Percentiles rank a stretch among this genome's conserved stretches.
These are phyloP conservation scores for Globisporangium cylindrosporum DNA, from an alignment of 352 stramenopile species.

Conservation along the genomic window DNA sequence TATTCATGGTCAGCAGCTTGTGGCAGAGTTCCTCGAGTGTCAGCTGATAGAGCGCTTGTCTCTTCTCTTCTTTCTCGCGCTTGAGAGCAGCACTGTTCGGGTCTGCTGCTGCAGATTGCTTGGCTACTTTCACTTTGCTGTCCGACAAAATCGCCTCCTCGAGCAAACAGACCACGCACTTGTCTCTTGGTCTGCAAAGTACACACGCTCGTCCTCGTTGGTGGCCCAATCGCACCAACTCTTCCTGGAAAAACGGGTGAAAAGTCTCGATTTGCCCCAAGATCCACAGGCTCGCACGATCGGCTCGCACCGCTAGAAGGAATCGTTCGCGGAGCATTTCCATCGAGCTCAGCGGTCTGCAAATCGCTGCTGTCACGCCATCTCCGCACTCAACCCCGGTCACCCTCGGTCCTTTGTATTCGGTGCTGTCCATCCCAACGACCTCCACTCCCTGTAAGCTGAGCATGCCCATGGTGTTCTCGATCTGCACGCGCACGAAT, in stretches of 20 bases:
- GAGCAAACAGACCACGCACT: constrained; percentile 11
- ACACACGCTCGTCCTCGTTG: constrained; percentile 12
- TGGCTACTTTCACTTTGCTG: not conserved
- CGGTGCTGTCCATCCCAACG: constrained; percentile 32
- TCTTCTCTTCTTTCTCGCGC: constrained; percentile 1
- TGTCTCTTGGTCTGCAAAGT: constrained; percentile 22
- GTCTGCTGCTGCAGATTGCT: not conserved
- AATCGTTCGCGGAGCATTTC: constrained; percentile 55
- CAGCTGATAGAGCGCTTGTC: not conserved
- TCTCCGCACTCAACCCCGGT: constrained; percentile 57
- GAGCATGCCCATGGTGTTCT: constrained; percentile 48
- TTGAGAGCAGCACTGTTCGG: not conserved
- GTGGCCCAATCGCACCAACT: not conserved
- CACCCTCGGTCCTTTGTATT: constrained; percentile 57
- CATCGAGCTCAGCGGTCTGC: constrained; percentile 29
- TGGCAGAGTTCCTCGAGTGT: constrained; percentile 32
- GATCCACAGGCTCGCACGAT: constrained; percentile 40
- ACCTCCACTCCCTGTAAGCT: constrained; percentile 47
- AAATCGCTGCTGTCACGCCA: constrained; percentile 54
- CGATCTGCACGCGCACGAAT: constrained; percentile 65
- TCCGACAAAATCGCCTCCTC: constrained; percentile 9
- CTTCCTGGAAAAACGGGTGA: constrained; percentile 36
- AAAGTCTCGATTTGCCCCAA: constrained; percentile 70
- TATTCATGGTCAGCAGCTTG: constrained; percentile 31
- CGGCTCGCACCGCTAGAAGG: constrained; percentile 46